phyloP scores from a whole-genome alignment of 2,329 filamentous ascomycete genomes.

The Colletotrichum destructivum region DNA sequence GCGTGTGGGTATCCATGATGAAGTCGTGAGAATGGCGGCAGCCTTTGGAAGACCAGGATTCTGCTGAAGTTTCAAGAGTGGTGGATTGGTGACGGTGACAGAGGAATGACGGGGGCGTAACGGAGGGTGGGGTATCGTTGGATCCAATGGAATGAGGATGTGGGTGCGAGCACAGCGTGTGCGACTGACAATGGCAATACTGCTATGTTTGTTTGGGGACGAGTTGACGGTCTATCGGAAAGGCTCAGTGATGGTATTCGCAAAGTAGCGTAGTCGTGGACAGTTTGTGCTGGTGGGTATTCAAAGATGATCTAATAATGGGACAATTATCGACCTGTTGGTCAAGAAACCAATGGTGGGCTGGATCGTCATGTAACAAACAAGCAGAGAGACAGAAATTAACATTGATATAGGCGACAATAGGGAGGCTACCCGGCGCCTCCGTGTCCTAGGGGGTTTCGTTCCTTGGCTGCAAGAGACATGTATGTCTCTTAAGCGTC shows the following conservation, averaged over 20 bases:
- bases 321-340: background rate
- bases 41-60: background rate
- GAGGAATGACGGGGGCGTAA: background rate
- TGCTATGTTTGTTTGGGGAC: conserved; percentile 4
- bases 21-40: background rate
- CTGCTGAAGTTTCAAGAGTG: background rate
- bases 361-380: background rate
- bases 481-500: background rate
- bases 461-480: background rate
- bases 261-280: background rate
- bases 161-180: background rate
- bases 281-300: background rate
- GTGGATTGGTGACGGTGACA: background rate
- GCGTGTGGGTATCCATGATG: conserved; percentile 13
- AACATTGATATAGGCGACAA: background rate
- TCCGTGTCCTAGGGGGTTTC: background rate
- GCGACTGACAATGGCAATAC: background rate
- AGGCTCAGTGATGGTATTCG: background rate
- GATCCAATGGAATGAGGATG: background rate
- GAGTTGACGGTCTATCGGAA: conserved; percentile 11
- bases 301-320: background rate
- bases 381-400: conserved; percentile 2
- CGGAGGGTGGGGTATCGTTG: background rate
- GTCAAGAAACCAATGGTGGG: background rate
- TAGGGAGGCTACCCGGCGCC: background rate